A percentile compares a stretch with the other conserved stretches of the same genome.
Conservation (phyloP, 495 filamentous ascomycete species). For the Penicillium paradoxum region DNA sequence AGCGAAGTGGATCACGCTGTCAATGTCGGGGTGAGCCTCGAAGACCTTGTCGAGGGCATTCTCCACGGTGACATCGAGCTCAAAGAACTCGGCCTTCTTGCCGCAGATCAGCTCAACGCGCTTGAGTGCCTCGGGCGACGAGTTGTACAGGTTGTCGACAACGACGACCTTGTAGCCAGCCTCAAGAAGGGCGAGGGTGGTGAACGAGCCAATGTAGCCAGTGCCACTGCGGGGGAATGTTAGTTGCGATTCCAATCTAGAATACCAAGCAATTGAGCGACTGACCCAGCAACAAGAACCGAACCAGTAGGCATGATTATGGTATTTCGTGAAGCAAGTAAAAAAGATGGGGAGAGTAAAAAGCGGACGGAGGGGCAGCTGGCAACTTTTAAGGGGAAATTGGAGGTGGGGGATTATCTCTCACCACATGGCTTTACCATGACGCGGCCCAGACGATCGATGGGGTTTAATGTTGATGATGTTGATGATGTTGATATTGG, state of each 20-base stretch:
- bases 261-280: conserved; percentile 5
- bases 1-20: conserved; percentile 97
- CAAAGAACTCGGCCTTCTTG: conserved; percentile 79
- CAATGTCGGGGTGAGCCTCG: conserved; percentile 81
- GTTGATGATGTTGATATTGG: background rate
- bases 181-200: conserved; percentile 81
- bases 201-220: conserved; percentile 99
- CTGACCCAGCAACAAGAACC: conserved; percentile 87
- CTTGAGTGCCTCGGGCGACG: conserved; percentile 78
- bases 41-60: conserved; percentile 82
- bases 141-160: conserved; percentile 94
- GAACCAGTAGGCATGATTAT: conserved; percentile 73
- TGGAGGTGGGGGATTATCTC: conserved; percentile 2
- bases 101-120: conserved; percentile 91
- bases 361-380: conserved; percentile 13
- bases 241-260: conserved; percentile 11
- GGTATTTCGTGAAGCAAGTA: background rate
- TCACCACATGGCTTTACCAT: conserved; percentile 6
- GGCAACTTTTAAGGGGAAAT: conserved; percentile 27
- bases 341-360: conserved; percentile 6
- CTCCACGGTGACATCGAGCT: conserved; percentile 84
- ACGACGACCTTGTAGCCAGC: conserved; percentile 95
- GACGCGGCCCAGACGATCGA: conserved; percentile 13
- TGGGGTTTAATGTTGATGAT: too few species aligned
- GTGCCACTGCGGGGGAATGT: conserved; percentile 63